A percentile compares a stretch with the other conserved stretches of the same genome.
Evolutionary conservation across 345 rosid genomes (phyloP).

Genomic region (Melastoma malabathricum): DNA sequence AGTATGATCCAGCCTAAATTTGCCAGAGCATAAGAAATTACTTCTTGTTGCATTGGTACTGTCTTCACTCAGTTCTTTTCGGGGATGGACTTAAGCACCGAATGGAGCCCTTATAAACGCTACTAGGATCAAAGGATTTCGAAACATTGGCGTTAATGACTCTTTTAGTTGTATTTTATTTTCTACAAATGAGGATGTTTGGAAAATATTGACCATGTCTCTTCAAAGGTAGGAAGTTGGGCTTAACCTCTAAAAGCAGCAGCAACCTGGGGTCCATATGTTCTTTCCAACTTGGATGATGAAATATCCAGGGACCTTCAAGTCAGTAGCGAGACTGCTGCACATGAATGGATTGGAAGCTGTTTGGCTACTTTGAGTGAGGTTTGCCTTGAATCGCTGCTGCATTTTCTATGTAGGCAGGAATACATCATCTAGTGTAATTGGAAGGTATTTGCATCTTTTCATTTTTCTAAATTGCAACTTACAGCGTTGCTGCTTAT

Average conservation of each 20-base stretch:
- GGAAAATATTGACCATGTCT: background rate
- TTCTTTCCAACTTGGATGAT: slow-evolving; percentile 51
- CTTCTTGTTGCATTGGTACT: background rate
- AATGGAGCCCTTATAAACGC: slow-evolving; percentile 75
- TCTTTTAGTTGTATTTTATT: slow-evolving; percentile 1
- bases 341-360: slow-evolving; percentile 72
- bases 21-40: background rate
- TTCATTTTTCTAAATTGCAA: too few relatives aligned
- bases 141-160: slow-evolving; percentile 30
- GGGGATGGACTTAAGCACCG: slow-evolving; percentile 89
- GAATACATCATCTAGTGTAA: slow-evolving; percentile 68
- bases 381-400: slow-evolving; percentile 49
- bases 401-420: slow-evolving; percentile 55
- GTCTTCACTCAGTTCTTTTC: slow-evolving; percentile 7
- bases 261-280: slow-evolving; percentile 84
- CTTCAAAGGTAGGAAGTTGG: slow-evolving; percentile 50
- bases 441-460: slow-evolving; percentile 61
- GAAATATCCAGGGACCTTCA: slow-evolving; percentile 13
- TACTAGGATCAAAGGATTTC: slow-evolving; percentile 51
- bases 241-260: slow-evolving; percentile 57
- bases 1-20: background rate
- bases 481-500: background rate
- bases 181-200: background rate
- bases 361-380: slow-evolving; percentile 38
- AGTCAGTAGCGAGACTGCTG: slow-evolving; percentile 20